phyloP scores from a whole-genome alignment of 495 filamentous ascomycete species.

The Paragyromitra xinjiangensis region DNA sequence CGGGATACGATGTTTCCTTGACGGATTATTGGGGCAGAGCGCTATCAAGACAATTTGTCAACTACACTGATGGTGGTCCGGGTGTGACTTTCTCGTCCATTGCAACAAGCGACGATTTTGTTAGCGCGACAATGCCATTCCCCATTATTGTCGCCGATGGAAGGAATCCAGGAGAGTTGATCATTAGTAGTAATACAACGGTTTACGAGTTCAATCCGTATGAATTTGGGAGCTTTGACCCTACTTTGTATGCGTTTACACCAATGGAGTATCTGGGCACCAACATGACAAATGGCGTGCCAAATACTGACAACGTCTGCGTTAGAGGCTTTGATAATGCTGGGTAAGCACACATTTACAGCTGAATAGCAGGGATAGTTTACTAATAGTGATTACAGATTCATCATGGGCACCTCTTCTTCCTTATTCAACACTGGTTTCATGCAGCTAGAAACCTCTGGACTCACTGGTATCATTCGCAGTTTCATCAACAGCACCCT shows the following conservation, averaged over 20 bases:
- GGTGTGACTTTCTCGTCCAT: slow-evolving; percentile 90
- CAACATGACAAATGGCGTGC: slow-evolving; percentile 73
- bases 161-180: slow-evolving; percentile 69
- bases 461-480: slow-evolving; percentile 66
- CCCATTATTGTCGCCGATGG: slow-evolving; percentile 83
- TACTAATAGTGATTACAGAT: slow-evolving; percentile 58
- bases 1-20: slow-evolving; percentile 77
- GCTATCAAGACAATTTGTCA: slow-evolving; percentile 83
- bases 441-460: slow-evolving; percentile 63
- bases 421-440: slow-evolving; percentile 83
- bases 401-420: slow-evolving; percentile 88
- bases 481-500: slow-evolving; percentile 63
- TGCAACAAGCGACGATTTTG: slow-evolving; percentile 71
- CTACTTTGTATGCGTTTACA: slow-evolving; percentile 79
- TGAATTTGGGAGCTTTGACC: slow-evolving; percentile 86
- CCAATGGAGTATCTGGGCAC: slow-evolving; percentile 80
- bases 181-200: slow-evolving; percentile 79
- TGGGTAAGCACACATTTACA: slow-evolving; percentile 59
- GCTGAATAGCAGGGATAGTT: neutral
- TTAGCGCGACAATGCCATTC: slow-evolving; percentile 76
- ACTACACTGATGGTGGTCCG: slow-evolving; percentile 77
- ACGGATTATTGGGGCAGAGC: slow-evolving; percentile 91
- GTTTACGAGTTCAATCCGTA: slow-evolving; percentile 88
- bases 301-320: slow-evolving; percentile 70
- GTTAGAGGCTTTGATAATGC: slow-evolving; percentile 83